These are phyloP conservation scores for Aspergillus sp. DNA, from an alignment of 2,329 filamentous ascomycete species.

Conservation along the genomic window DNA sequence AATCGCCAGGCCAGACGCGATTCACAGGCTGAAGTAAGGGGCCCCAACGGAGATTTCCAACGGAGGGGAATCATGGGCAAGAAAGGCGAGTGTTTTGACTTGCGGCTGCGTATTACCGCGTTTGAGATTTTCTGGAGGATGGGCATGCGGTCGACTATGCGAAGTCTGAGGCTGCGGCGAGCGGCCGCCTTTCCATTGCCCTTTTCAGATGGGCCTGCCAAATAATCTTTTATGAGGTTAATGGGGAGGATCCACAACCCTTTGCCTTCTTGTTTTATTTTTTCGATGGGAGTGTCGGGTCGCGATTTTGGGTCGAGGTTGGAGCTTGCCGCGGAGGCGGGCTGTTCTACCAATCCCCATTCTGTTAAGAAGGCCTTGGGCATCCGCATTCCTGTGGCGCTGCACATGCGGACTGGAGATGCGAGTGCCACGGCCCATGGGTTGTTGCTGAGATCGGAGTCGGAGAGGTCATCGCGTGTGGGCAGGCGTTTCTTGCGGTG, in stretches of 20 bases:
- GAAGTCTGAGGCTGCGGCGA: slow-evolving; percentile 22
- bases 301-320: background rate
- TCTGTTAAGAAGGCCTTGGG: slow-evolving; percentile 35
- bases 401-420: slow-evolving; percentile 37
- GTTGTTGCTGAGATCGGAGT: slow-evolving; percentile 34
- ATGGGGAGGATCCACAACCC: slow-evolving; percentile 36
- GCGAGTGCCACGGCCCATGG: slow-evolving; percentile 43
- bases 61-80: slow-evolving; percentile 32
- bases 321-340: slow-evolving; percentile 7
- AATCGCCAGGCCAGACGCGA: slow-evolving; percentile 45
- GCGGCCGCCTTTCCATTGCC: background rate
- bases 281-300: background rate
- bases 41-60: slow-evolving; percentile 35
- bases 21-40: slow-evolving; percentile 26
- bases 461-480: slow-evolving; percentile 24
- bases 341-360: slow-evolving; percentile 36
- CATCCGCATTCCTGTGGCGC: slow-evolving; percentile 31
- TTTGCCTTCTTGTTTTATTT: slow-evolving; percentile 9
- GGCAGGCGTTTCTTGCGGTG: slow-evolving; percentile 30
- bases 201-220: slow-evolving; percentile 12
- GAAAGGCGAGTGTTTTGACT: slow-evolving; percentile 15
- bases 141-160: slow-evolving; percentile 29
- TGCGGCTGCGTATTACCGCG: slow-evolving; percentile 8
- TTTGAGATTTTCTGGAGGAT: slow-evolving; percentile 23
- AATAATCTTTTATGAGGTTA: slow-evolving; percentile 31